A percentile compares a stretch with the other conserved stretches of the same genome.
phyloP scores from a whole-genome alignment of 2,329 filamentous ascomycete genomes.

The Zymoseptoria pseudotritici region DNA sequence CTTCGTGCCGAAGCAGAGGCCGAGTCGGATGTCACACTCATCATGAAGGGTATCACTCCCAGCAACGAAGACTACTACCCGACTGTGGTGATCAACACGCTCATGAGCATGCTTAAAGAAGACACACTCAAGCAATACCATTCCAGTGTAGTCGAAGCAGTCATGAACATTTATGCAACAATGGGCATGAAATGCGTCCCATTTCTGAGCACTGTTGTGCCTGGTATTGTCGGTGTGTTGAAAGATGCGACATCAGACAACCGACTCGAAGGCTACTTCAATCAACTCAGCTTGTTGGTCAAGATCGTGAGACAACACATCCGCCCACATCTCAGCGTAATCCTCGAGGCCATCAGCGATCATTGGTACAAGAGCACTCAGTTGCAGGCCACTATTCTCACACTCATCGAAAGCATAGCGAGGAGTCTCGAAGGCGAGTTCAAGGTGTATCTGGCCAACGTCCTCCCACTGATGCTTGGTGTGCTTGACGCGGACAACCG shows the following conservation, averaged over 20 bases:
- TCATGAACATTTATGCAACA: slow-evolving; percentile 98
- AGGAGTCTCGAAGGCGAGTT: slow-evolving; percentile 94
- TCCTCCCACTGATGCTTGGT: slow-evolving; percentile 89
- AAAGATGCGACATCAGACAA: slow-evolving; percentile 63
- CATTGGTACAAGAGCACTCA: slow-evolving; percentile 79
- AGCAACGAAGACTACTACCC: slow-evolving; percentile 98
- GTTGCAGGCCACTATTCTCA: slow-evolving; percentile 84
- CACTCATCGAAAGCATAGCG: slow-evolving; percentile 87
- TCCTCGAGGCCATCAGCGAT: slow-evolving; percentile 77
- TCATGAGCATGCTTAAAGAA: slow-evolving; percentile 87
- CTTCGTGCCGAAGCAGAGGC: slow-evolving; percentile 57
- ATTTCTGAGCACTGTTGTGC: slow-evolving; percentile 88
- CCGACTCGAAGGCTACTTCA: slow-evolving; percentile 86
- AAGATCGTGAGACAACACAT: slow-evolving; percentile 96
- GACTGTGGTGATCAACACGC: slow-evolving; percentile 92
- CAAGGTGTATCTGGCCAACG: slow-evolving; percentile 83
- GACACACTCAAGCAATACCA: slow-evolving; percentile 85
- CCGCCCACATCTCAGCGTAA: slow-evolving; percentile 77
- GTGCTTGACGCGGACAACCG: slow-evolving; percentile 81
- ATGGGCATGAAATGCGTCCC: slow-evolving; percentile 92
- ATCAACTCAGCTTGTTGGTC: slow-evolving; percentile 85
- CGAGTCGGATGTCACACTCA: slow-evolving; percentile 88
- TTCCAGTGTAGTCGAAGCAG: slow-evolving; percentile 88
- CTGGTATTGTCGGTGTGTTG: slow-evolving; percentile 86
- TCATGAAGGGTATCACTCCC: slow-evolving; percentile 94